Evolutionary conservation across 495 filamentous ascomycete genomes (phyloP), one percentile per base, ranked within the genome.

Genomic region (Thermochaetoides thermophila): DNA sequence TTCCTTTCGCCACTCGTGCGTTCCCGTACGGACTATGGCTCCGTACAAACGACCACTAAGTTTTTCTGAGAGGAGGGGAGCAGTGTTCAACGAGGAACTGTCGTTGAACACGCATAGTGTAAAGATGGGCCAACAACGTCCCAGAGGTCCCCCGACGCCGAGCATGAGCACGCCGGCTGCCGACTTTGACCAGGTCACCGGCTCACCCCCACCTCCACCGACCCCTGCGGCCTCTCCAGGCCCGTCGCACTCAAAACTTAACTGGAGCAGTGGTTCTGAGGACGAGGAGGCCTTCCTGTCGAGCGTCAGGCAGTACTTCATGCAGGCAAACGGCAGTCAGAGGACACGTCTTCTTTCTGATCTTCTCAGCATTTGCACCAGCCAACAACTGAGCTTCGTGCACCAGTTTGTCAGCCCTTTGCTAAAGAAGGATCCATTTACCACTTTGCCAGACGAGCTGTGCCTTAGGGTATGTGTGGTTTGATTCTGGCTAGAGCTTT

Each of bases 351-450:
- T 89, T 42, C 64, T 97, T 19, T 81, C 77, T 17, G 84, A 91
- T 37, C 60, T 97, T 32, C 57, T 97, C 41, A 86, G 85, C 46
- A 63, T 91, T 42, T 97, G 91, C 61, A 84, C 89, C 46, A 93
- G 81, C 44, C 84, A 89, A 39, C 81, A 89, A 44, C 69, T 97
- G 38, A 91, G 84, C 54, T 96, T 96, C 50, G 81, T 97, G 12
- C 81, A 85, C 34, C 81, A 85, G 43, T 86, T 89, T 49, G 85
- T 97, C 34, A 80, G 80, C 41, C 89, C 89, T 22, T 64, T 85
- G 29, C 61, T 97, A 38, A 92, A 93, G 56, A 94, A 94, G 52
- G 89, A 97, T 59, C 89, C 89, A 0, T 95, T 97, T 39, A 76
- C 70, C 27, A 76, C 74, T 19, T 67, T 96, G 29, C 89, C 89